phyloP scores from a whole-genome alignment of 2,329 filamentous ascomycete species.

The Paramyrothecium sp. region DNA sequence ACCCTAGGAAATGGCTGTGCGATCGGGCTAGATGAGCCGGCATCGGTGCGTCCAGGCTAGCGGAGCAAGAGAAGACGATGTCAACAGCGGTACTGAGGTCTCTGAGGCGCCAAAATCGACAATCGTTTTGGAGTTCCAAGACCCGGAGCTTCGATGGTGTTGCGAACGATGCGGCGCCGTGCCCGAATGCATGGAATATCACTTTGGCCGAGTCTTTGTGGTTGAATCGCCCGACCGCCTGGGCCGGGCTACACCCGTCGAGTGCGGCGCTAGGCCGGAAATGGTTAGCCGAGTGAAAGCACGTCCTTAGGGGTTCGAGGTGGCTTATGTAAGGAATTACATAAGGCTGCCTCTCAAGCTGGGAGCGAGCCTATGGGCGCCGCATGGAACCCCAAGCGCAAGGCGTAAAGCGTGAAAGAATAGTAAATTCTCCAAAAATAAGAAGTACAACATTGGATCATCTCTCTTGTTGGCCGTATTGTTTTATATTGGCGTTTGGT shows the following conservation, averaged over 20 bases:
- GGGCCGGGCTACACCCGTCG: background rate
- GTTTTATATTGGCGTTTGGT: no score
- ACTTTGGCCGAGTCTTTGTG: background rate
- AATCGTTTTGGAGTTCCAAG: background rate
- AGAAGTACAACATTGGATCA: no score
- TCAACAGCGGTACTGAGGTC: conserved; percentile 7
- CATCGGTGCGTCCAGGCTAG: conserved; percentile 35
- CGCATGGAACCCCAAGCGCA: no score
- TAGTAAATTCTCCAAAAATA: no score
- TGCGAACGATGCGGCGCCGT: background rate
- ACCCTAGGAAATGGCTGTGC: conserved; percentile 31
- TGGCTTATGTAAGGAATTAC: background rate
- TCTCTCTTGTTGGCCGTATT: no score
- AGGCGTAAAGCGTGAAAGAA: no score
- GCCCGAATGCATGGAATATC: background rate
- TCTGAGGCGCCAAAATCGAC: background rate
- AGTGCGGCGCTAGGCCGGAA: background rate
- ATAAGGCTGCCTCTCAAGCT: background rate
- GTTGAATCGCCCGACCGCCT: background rate
- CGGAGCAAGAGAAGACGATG: conserved; percentile 18
- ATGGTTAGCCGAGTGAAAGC: background rate
- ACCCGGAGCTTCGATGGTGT: background rate
- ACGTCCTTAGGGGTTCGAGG: background rate
- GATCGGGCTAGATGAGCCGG: conserved; percentile 33
- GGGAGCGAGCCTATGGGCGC: background rate